Percentiles rank a stretch among this genome's conserved stretches.
phyloP scores from a whole-genome alignment of 805 yeast species.

The Metschnikowia rubicola region DNA sequence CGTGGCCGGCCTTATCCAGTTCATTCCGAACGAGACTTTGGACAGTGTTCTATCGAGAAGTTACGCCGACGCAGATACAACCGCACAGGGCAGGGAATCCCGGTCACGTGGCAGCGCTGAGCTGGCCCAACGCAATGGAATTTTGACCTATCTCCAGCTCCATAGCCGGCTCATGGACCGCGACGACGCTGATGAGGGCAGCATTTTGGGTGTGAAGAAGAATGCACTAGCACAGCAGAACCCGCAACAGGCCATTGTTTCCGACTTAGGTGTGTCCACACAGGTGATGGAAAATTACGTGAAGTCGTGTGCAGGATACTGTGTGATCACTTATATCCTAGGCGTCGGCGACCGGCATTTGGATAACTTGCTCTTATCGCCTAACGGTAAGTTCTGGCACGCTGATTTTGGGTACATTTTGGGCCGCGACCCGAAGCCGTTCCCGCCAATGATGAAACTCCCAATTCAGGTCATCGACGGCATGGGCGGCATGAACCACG shows the following conservation, averaged over 20 bases:
- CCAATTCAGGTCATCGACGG: constrained; percentile 97
- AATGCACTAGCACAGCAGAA: constrained; percentile 34
- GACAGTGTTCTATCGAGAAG: constrained; percentile 61
- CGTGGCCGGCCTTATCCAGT: constrained; percentile 88
- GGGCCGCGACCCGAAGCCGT: constrained; percentile 97
- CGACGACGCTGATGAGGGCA: constrained; percentile 25
- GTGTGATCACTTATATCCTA: constrained; percentile 87
- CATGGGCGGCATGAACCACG: constrained; percentile 90
- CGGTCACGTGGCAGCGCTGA: constrained; percentile 7
- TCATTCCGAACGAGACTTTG: constrained; percentile 88
- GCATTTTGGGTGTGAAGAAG: constrained; percentile 12
- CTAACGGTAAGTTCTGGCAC: constrained; percentile 86
- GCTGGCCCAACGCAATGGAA: constrained; percentile 48
- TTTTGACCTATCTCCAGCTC: constrained; percentile 62
- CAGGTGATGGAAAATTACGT: constrained; percentile 91
- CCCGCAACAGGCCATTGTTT: constrained; percentile 31
- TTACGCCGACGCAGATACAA: constrained; percentile 11
- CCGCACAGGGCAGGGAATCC: background rate
- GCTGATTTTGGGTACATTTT: constrained; percentile 96
- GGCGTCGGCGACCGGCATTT: constrained; percentile 98
- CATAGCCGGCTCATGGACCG: constrained; percentile 42
- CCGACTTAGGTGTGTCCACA: constrained; percentile 48
- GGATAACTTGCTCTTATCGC: constrained; percentile 79
- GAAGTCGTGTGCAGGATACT: constrained; percentile 94
- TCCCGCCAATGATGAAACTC: constrained; percentile 96